Evolutionary conservation across 1,284 basidiomycete genomes (phyloP).

Genomic region (Ganoderma lingzhi): DNA sequence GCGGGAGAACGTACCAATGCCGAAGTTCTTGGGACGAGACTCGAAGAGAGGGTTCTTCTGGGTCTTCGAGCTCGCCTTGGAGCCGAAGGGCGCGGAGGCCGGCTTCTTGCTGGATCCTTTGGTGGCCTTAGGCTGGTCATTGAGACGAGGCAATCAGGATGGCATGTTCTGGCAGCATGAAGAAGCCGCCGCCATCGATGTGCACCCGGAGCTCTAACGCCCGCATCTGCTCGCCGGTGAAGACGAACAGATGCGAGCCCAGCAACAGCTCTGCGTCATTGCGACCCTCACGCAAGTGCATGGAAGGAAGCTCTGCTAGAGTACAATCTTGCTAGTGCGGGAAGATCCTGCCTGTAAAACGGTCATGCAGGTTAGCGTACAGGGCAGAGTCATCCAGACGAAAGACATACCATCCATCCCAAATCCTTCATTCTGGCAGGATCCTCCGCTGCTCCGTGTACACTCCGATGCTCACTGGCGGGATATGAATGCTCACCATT

Average conservation of each 20-base stretch:
- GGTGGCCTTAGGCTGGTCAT: slow-evolving; percentile 87
- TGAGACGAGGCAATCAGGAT: slow-evolving; percentile 80
- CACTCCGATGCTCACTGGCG: slow-evolving; percentile 30
- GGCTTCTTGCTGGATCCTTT: slow-evolving; percentile 79
- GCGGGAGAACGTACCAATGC: slow-evolving; percentile 77
- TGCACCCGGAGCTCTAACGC: slow-evolving; percentile 79
- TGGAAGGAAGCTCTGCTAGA: slow-evolving; percentile 40
- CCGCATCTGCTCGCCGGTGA: slow-evolving; percentile 34
- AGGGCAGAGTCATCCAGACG: slow-evolving; percentile 48
- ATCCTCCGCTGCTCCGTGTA: slow-evolving; percentile 46
- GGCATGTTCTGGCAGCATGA: slow-evolving; percentile 42
- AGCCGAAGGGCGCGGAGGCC: slow-evolving; percentile 78
- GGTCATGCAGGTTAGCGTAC: slow-evolving; percentile 20
- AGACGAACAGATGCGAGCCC: slow-evolving; percentile 48
- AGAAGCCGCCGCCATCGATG: slow-evolving; percentile 46
- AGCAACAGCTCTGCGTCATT: slow-evolving; percentile 50
- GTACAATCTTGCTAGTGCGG: slow-evolving; percentile 37
- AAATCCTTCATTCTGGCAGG: slow-evolving; percentile 28
- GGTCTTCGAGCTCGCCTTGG: slow-evolving; percentile 75
- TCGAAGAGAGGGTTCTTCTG: slow-evolving; percentile 98
- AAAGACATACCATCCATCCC: slow-evolving; percentile 65
- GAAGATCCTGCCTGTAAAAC: slow-evolving; percentile 27
- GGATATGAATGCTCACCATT: slow-evolving; percentile 53
- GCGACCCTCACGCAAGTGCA: slow-evolving; percentile 19
- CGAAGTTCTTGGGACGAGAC: slow-evolving; percentile 90